Percentiles rank a stretch among this genome's conserved stretches.
These are phyloP conservation scores for Chlorencoelia australis DNA, from an alignment of 2,329 filamentous ascomycete genomes.

Conservation along the genomic window DNA sequence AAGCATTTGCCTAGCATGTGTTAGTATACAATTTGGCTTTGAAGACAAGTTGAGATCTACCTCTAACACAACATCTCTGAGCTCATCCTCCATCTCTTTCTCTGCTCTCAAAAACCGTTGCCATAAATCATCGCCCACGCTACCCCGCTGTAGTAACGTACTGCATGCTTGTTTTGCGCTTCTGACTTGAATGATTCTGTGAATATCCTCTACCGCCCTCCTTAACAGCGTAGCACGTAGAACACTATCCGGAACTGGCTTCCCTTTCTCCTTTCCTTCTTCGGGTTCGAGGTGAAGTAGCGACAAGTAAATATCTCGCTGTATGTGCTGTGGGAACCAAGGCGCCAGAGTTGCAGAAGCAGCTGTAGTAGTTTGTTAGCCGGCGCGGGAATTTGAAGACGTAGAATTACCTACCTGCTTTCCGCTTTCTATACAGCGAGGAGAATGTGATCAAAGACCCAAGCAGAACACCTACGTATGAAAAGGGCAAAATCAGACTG, in stretches of 20 bases:
- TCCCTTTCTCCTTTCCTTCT: slow-evolving; percentile 53
- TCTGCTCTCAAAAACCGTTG: slow-evolving; percentile 85
- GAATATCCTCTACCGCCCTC: slow-evolving; percentile 86
- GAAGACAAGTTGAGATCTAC: slow-evolving; percentile 38
- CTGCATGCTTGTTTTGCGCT: slow-evolving; percentile 81
- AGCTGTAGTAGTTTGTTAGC: slow-evolving; percentile 33
- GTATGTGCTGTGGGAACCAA: slow-evolving; percentile 86
- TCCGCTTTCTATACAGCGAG: slow-evolving; percentile 83
- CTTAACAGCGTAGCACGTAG: slow-evolving; percentile 81
- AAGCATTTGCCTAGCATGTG: slow-evolving; percentile 67
- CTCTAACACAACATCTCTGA: slow-evolving; percentile 89
- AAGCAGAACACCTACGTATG: slow-evolving; percentile 79
- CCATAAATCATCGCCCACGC: slow-evolving; percentile 92
- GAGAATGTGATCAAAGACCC: slow-evolving; percentile 89
- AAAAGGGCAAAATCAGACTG: slow-evolving; percentile 75
- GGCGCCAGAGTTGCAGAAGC: slow-evolving; percentile 79
- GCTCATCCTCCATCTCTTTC: slow-evolving; percentile 94
- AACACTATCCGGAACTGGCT: slow-evolving; percentile 69
- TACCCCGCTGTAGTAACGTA: slow-evolving; percentile 75
- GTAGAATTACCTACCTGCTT: slow-evolving; percentile 54
- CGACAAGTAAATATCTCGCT: slow-evolving; percentile 90
- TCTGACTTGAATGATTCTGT: slow-evolving; percentile 80
- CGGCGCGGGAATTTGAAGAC: background rate
- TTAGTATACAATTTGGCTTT: slow-evolving; percentile 13
- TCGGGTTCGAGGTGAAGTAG: slow-evolving; percentile 69